Conservation (phyloP, 2,329 filamentous ascomycete species). For the Pestalotiopsis sp. region DNA sequence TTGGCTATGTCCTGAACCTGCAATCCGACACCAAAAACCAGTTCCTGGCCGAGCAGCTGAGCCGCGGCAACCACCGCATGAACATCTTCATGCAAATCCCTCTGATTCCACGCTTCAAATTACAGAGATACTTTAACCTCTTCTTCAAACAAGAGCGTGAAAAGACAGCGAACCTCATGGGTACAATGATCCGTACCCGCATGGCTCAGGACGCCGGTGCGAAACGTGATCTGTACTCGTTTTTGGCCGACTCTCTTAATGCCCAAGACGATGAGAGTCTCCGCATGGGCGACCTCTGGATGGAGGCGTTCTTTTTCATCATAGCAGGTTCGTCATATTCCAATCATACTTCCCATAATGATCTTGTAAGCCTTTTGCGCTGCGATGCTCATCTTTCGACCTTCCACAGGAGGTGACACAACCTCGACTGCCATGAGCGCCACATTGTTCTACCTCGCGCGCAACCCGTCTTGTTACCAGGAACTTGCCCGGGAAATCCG, state of each 20-base stretch:
- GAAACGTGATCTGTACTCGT: constrained; percentile 22
- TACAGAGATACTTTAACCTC: background rate
- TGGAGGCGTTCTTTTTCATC: constrained; percentile 13
- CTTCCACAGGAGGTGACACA: constrained; percentile 26
- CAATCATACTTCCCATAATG: accelerated
- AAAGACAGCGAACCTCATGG: constrained; percentile 14
- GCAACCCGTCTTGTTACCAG: constrained; percentile 28
- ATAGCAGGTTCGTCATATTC: background rate
- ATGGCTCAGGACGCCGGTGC: constrained; percentile 17
- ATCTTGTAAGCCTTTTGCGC: background rate
- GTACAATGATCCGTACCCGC: constrained; percentile 22
- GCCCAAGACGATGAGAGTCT: constrained; percentile 4
- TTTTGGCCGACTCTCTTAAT: constrained; percentile 15
- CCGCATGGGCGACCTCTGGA: background rate
- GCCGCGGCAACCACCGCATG: background rate
- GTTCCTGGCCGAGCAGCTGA: background rate
- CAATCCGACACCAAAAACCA: constrained; percentile 22
- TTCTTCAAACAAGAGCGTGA: background rate
- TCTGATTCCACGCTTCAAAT: background rate
- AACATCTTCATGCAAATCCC: background rate
- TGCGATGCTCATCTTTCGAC: background rate
- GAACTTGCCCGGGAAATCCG: constrained; percentile 34
- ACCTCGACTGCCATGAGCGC: constrained; percentile 34
- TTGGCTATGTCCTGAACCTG: constrained; percentile 22
- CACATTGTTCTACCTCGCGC: constrained; percentile 37